Evolutionary conservation across 768 basidiomycete species (phyloP).

Genomic region (Boletus pseudo-olivaceus): DNA sequence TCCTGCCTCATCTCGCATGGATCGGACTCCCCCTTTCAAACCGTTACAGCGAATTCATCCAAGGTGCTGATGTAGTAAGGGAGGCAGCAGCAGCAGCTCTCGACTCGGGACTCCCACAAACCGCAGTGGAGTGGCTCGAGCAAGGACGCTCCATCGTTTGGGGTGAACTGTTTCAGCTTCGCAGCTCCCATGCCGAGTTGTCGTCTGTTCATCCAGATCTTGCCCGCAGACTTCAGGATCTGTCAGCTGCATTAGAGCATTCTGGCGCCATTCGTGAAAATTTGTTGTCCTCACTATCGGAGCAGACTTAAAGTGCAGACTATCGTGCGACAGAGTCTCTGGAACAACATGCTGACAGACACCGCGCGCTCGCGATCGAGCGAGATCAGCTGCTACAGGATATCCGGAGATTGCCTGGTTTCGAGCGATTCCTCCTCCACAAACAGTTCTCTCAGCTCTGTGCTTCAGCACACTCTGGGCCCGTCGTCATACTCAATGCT

Average conservation of each 20-base stretch:
- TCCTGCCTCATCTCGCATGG: not conserved
- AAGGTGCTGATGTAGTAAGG: not conserved
- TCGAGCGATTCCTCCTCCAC: too few relatives aligned
- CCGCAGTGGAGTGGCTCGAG: slow-evolving; percentile 18
- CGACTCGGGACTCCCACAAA: not conserved
- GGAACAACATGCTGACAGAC: too few relatives aligned
- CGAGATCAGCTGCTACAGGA: too few relatives aligned
- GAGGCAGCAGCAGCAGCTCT: slow-evolving; percentile 11
- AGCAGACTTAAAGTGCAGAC: too few relatives aligned
- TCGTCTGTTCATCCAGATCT: not conserved
- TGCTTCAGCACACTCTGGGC: too few relatives aligned
- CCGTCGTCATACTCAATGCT: too few relatives aligned
- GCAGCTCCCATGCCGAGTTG: slow-evolving; percentile 3
- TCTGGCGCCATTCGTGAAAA: too few relatives aligned
- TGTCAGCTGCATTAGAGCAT: slow-evolving; percentile 1
- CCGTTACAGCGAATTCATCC: slow-evolving; percentile 1
- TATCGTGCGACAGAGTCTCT: too few relatives aligned
- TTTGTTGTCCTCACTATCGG: too few relatives aligned
- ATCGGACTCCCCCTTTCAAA: not conserved
- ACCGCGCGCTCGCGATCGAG: too few relatives aligned
- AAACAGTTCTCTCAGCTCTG: too few relatives aligned
- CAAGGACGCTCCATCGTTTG: slow-evolving; percentile 15
- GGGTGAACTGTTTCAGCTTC: slow-evolving; percentile 13
- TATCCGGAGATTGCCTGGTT: too few relatives aligned
- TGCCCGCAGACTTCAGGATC: not conserved